Conservation (phyloP, 768 basidiomycete genomes). For the Tephrocybe rancida region DNA sequence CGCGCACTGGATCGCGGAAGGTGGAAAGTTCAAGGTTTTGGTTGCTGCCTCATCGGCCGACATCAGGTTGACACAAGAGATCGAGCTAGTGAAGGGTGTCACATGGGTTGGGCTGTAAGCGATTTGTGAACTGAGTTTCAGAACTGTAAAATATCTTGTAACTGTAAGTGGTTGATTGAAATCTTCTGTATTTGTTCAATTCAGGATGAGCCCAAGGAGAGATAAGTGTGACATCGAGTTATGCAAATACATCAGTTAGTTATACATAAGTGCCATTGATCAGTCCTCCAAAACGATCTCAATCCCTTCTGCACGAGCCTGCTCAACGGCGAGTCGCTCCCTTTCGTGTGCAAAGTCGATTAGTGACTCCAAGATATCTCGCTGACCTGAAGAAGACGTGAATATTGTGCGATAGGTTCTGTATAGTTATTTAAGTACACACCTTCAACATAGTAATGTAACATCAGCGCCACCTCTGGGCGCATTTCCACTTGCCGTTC, state of each 20-base stretch:
- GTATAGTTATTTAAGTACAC: conserved; percentile 4
- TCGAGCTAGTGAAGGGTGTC: conserved; percentile 35
- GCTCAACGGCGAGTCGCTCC: conserved; percentile 46
- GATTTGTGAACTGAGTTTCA: no score
- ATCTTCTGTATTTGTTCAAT: no score
- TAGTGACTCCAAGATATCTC: conserved; percentile 56
- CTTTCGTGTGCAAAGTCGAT: conserved; percentile 50
- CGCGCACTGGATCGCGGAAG: conserved; percentile 48
- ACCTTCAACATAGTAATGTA: conserved; percentile 71
- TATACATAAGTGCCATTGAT: no score
- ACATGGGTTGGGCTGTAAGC: conserved; percentile 42
- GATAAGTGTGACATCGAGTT: no score
- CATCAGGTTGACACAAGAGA: conserved; percentile 35
- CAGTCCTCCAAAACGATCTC: conserved; percentile 53
- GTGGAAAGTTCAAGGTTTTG: conserved; percentile 44
- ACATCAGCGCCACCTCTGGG: conserved; percentile 64
- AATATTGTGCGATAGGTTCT: background rate
- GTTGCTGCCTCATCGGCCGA: conserved; percentile 50
- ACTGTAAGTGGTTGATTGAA: no score
- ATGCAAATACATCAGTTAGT: no score
- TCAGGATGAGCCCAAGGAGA: no score
- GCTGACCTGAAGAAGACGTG: conserved; percentile 47
- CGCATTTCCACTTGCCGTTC: conserved; percentile 35
- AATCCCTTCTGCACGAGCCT: conserved; percentile 54
- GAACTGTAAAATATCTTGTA: no score